Base-by-base conservation (phyloP, 176 grass and related monocot genomes). In the Olyra latifolia region DNA sequence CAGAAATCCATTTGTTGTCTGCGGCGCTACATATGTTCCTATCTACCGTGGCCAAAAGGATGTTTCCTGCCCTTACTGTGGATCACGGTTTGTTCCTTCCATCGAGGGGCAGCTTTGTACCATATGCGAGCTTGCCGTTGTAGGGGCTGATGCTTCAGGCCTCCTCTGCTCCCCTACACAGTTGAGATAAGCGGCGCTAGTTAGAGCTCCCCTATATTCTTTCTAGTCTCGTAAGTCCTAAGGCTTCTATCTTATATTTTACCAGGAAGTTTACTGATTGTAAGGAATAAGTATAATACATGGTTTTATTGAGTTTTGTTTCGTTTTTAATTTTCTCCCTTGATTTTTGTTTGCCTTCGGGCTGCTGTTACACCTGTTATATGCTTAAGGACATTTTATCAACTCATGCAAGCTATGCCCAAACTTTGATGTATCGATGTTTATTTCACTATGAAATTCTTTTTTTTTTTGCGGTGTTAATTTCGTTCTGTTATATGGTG, bases 31-130 rank as follows among this genome's bases (percentile, higher is more conserved):
- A 5, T 89, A 76, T 42, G 90, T 93, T 80, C 96, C 92, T 4
- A 98, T 98, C 49, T 98, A 98, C 82, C 92, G 96, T 45, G 96
- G 96, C 44, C 96, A 99, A 83, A 99, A 91, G 86, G 96, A 93
- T 52, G 69, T 99, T 41, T 89, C 90, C 35, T 99, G 96, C 76
- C 92, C 96, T 0, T 99, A 99, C 71, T 99, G 96, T n/a, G 74
- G 72, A 35, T 87, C 86, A 71, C 74, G 84, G 55, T 99, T 95
- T 55, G 88, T 93, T 53, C 92, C 88, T 10, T 41, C 84, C 8
- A 69, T 84, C 8, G 90, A 93, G 69, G 92, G 92, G 66, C 92
- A 93, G 84, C 79, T 99, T 80, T 99, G 96, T 91, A 93, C 87
- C 79, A 88, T 95, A 71, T 97, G 94, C 28, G 94, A 97, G 61